phyloP scores from a whole-genome alignment of 2,329 filamentous ascomycete species.

The Clarireedia monteithiana region DNA sequence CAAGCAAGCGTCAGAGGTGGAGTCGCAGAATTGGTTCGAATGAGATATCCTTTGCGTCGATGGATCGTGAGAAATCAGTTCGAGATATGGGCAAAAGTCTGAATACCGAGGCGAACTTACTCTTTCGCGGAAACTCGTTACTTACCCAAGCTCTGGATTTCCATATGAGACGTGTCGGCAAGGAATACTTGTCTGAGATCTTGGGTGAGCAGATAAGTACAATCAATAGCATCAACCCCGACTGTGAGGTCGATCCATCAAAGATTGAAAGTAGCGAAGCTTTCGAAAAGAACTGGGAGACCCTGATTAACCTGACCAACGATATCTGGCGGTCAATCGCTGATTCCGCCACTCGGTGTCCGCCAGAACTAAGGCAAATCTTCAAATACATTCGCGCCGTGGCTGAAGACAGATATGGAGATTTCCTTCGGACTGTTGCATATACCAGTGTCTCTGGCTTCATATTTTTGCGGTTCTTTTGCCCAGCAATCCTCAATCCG shows the following conservation, averaged over 20 bases:
- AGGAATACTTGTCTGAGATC: slow-evolving; percentile 84
- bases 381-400: slow-evolving; percentile 89
- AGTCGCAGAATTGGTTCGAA: slow-evolving; percentile 63
- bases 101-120: slow-evolving; percentile 81
- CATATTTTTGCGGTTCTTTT: slow-evolving; percentile 89
- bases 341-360: slow-evolving; percentile 65
- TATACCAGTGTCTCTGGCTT: slow-evolving; percentile 96
- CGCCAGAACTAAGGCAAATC: slow-evolving; percentile 73
- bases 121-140: slow-evolving; percentile 91
- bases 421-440: slow-evolving; percentile 79
- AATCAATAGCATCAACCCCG: slow-evolving; percentile 83
- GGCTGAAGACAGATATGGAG: slow-evolving; percentile 88
- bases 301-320: slow-evolving; percentile 67
- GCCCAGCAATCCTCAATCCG: slow-evolving; percentile 90
- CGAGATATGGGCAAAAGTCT: slow-evolving; percentile 73
- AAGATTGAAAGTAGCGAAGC: slow-evolving; percentile 61
- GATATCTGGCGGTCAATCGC: slow-evolving; percentile 82
- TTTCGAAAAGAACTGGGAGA: slow-evolving; percentile 74
- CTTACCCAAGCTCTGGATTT: slow-evolving; percentile 89
- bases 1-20: slow-evolving; percentile 66
- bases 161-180: slow-evolving; percentile 90
- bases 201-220: slow-evolving; percentile 78
- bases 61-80: slow-evolving; percentile 62
- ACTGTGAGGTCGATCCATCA: slow-evolving; percentile 93
- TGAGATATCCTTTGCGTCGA: slow-evolving; percentile 52